These are phyloP conservation scores for Onygenales sp. DNA, from an alignment of 2,329 filamentous ascomycete species.

Conservation along the genomic window DNA sequence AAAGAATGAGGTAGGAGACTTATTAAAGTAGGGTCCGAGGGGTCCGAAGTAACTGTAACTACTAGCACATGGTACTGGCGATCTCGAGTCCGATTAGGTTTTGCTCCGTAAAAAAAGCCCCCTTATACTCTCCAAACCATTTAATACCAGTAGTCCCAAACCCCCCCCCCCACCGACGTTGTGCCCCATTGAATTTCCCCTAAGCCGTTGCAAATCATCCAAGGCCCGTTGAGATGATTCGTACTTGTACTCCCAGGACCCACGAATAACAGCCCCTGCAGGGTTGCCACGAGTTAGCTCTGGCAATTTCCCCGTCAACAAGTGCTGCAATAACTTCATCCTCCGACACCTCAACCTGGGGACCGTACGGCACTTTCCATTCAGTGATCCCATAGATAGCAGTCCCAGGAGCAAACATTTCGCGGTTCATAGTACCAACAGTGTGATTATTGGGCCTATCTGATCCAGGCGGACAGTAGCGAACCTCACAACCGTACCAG, in stretches of 20 bases:
- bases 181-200: background rate
- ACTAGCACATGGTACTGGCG: background rate
- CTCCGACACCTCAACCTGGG: slow-evolving; percentile 2
- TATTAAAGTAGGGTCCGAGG: too few relatives aligned
- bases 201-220: slow-evolving; percentile 3
- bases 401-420: slow-evolving; percentile 8
- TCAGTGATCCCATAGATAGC: slow-evolving; percentile 5
- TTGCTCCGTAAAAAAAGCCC: background rate
- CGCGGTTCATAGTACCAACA: slow-evolving; percentile 6
- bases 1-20: too few relatives aligned
- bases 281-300: slow-evolving; percentile 2
- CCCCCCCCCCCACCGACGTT: background rate
- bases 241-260: slow-evolving; percentile 3
- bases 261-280: background rate
- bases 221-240: slow-evolving; percentile 3
- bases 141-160: background rate
- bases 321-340: slow-evolving; percentile 3
- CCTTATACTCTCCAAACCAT: background rate
- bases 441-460: slow-evolving; percentile 1
- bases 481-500: slow-evolving; percentile 7
- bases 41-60: background rate
- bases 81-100: background rate
- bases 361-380: slow-evolving; percentile 4
- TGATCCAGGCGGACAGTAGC: slow-evolving; percentile 7
- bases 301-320: slow-evolving; percentile 2